phyloP scores from a whole-genome alignment of 2,329 filamentous ascomycete species.

The Trichoderma harzianum region DNA sequence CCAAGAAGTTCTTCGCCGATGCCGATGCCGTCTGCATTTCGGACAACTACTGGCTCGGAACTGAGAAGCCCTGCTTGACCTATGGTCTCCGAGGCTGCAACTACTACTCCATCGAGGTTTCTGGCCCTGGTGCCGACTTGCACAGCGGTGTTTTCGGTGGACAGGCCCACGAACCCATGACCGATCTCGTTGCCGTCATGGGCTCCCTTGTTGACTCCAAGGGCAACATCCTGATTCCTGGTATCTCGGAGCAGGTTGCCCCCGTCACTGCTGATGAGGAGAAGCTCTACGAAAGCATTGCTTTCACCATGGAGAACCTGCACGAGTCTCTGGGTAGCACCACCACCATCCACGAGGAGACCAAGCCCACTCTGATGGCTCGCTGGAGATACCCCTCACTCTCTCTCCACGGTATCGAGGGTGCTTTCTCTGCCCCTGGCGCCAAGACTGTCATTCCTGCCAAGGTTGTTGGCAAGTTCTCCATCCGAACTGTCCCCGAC shows the following conservation, averaged over 20 bases:
- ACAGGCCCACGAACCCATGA: conserved; percentile 97
- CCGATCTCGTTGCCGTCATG: conserved; percentile 81
- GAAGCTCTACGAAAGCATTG: conserved; percentile 80
- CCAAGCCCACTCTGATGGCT: conserved; percentile 90
- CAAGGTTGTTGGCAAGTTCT: conserved; percentile 98
- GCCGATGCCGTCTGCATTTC: conserved; percentile 96
- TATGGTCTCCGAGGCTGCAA: conserved; percentile 97
- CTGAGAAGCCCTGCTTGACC: conserved; percentile 95
- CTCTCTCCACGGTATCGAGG: conserved; percentile 91
- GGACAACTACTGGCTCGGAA: conserved; percentile 99
- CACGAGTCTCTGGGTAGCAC: conserved; percentile 87
- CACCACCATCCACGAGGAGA: conserved; percentile 82
- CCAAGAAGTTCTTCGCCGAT: conserved; percentile 91
- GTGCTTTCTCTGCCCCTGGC: conserved; percentile 86
- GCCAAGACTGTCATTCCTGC: conserved; percentile 98
- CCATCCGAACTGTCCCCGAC: conserved; percentile 92
- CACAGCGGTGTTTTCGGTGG: conserved; percentile 97
- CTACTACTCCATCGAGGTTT: conserved; percentile 92
- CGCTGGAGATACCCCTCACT: conserved; percentile 94
- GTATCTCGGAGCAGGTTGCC: conserved; percentile 89
- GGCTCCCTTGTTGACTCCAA: conserved; percentile 80
- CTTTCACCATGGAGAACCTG: conserved; percentile 94
- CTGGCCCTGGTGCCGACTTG: conserved; percentile 86
- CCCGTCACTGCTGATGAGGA: conserved; percentile 84
- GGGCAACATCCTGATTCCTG: conserved; percentile 92